Evolutionary conservation across 257 asterid species (phyloP).

Genomic region (Rauvolfia tetraphylla): DNA sequence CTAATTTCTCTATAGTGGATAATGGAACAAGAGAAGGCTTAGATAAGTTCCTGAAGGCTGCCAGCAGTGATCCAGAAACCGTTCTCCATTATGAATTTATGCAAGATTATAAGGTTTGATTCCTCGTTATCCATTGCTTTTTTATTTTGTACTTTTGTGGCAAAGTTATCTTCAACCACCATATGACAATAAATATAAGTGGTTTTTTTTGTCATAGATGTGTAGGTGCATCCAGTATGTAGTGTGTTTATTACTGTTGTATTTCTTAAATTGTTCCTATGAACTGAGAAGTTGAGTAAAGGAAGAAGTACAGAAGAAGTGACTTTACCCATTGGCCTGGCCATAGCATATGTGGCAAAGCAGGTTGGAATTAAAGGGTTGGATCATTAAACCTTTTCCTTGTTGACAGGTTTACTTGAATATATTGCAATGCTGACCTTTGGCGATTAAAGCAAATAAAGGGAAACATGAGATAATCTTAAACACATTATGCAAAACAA

Average conservation of each 20-base stretch:
- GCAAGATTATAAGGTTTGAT: constrained; percentile 96
- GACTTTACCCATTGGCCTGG: background rate
- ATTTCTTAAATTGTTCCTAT: background rate
- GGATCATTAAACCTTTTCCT: background rate
- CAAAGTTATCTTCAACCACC: background rate
- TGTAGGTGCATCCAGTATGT: background rate
- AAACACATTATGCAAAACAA: background rate
- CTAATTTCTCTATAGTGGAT: constrained; percentile 58
- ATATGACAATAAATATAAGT: background rate
- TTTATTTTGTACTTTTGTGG: constrained; percentile 2
- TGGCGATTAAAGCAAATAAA: background rate
- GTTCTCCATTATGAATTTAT: constrained; percentile 97
- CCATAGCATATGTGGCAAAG: background rate
- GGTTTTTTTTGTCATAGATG: background rate
- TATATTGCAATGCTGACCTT: background rate
- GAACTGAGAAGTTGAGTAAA: background rate
- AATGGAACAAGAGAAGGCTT: constrained; percentile 93
- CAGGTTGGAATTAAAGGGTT: background rate
- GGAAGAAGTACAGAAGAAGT: no score
- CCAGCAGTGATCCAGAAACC: constrained; percentile 96
- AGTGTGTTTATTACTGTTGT: background rate
- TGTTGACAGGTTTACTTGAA: background rate
- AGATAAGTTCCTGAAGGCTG: constrained; percentile 95
- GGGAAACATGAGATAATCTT: background rate
- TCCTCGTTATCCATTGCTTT: background rate